Evolutionary conservation across 202 grass and related monocot species (phyloP), one percentile per base, ranked within the genome.

Genomic region (Musa balbisiana): DNA sequence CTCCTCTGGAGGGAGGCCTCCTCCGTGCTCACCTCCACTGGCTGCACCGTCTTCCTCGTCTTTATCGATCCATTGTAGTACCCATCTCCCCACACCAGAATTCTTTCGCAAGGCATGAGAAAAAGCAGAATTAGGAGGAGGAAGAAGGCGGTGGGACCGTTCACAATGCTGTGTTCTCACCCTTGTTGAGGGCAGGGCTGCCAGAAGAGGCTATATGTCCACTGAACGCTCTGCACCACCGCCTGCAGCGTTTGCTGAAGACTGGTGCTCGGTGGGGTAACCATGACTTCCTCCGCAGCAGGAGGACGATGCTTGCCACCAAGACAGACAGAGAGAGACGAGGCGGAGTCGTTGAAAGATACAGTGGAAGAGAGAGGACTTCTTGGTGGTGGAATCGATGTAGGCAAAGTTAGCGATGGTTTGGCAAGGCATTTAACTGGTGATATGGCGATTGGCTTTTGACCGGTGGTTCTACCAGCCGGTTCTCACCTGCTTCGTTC

Each of bases 201-300:
- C 94, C 94, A 98, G 84, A 98, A 85, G 76, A 93, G 52, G 73
- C 75, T 87, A 83, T 98, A 98, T 26, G 94, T 98, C 94, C 94
- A 98, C 17, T 82, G 79, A 49, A 91, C 81, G 55, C 79, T 73
- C 63, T 88, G 77, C 58, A 83, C 94, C 83, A 85, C 86, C 15
- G 79, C 23, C 82, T 98, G 91, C 66, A 98, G 77, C 68, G 87
- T 80, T 63, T 69, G 24, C 52, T 89, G 84, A 67, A 73, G 81
- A 52, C 65, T 82, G 27, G 3, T 27, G 56, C 17, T 19, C 8
- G 2, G 58, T 4, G 33, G 60, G 26, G 27, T 19, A 54, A 59
- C 26, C 53, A 75, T 75, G 26, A 17, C 29, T 69, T 29, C 16
- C 29, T 69, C 33, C 19, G 25, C 55, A 13, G 76, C 84, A 83